These are phyloP conservation scores for Bipolaris zeicola DNA, from an alignment of 2,329 filamentous ascomycete species.

Conservation along the genomic window DNA sequence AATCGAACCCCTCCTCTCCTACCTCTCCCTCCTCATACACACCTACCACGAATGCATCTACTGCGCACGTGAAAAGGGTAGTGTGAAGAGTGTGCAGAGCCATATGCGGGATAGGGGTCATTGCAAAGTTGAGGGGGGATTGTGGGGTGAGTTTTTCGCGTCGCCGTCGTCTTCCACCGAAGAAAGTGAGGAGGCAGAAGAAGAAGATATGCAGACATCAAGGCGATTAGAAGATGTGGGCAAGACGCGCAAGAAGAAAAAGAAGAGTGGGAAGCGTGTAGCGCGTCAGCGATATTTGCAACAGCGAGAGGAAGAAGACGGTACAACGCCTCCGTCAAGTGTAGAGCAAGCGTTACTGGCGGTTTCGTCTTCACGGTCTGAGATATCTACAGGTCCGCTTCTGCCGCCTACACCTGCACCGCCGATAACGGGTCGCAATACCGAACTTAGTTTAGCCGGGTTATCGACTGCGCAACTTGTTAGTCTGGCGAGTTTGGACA, in stretches of 20 bases:
- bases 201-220: too few relatives aligned
- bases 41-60: slow-evolving; percentile 7
- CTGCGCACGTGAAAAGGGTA: not conserved
- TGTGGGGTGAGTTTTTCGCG: not conserved
- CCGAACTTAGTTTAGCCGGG: not conserved
- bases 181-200: not conserved
- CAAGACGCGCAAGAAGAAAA: too few relatives aligned
- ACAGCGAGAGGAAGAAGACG: not conserved
- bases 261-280: too few relatives aligned
- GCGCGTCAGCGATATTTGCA: too few relatives aligned
- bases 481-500: slow-evolving; percentile 2
- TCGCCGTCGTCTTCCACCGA: not conserved
- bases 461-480: not conserved
- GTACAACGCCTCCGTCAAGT: too few relatives aligned
- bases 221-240: too few relatives aligned
- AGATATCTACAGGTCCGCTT: not conserved
- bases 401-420: not conserved
- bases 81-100: slow-evolving; percentile 5
- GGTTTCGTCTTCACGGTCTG: not conserved
- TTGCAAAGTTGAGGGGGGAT: not conserved
- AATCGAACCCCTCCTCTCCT: slow-evolving; percentile 3
- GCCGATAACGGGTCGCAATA: not conserved
- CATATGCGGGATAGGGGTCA: slow-evolving; percentile 11
- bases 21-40: not conserved
- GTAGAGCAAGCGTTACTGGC: not conserved